These are phyloP conservation scores for Eleusine coracana DNA, from an alignment of 176 grass and related monocot genomes.

Conservation along the genomic window DNA sequence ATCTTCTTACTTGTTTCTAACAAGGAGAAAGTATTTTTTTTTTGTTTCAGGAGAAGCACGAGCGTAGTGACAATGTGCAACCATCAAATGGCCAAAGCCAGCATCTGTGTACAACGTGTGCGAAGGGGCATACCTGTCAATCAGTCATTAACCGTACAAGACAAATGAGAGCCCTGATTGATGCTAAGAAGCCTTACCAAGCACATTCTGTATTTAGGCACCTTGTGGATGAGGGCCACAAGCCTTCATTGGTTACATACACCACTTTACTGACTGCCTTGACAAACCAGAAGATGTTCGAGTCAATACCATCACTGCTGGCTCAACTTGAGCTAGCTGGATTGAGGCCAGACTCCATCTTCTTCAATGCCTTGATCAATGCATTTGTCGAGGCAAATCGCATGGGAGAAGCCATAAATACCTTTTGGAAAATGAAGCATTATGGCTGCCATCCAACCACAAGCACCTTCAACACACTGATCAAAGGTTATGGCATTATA, in stretches of 20 bases:
- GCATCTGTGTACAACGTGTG: slow-evolving; percentile 55
- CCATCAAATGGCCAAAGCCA: slow-evolving; percentile 21
- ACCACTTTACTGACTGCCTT: slow-evolving; percentile 68
- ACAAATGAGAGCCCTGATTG: slow-evolving; percentile 71
- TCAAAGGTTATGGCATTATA: slow-evolving; percentile 87
- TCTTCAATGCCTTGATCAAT: slow-evolving; percentile 92
- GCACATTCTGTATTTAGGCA: slow-evolving; percentile 54
- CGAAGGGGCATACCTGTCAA: slow-evolving; percentile 64
- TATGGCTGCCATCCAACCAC: slow-evolving; percentile 62
- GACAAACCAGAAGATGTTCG: slow-evolving; percentile 70
- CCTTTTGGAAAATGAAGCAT: slow-evolving; percentile 83
- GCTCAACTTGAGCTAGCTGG: slow-evolving; percentile 68
- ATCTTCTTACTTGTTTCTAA: neutral
- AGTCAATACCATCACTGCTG: slow-evolving; percentile 68
- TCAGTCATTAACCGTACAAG: slow-evolving; percentile 60
- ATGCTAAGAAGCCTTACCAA: slow-evolving; percentile 65
- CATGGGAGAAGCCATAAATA: slow-evolving; percentile 79
- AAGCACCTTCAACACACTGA: slow-evolving; percentile 94
- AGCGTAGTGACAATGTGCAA: slow-evolving; percentile 9
- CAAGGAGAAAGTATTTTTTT: neutral
- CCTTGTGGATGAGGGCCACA: slow-evolving; percentile 72
- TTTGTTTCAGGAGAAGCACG: slow-evolving; percentile 45
- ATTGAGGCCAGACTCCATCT: slow-evolving; percentile 80
- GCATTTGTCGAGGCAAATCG: slow-evolving; percentile 74
- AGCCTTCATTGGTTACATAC: slow-evolving; percentile 82